These are phyloP conservation scores for Leccinum angustisporum DNA, from an alignment of 1,284 basidiomycete genomes.

Conservation along the genomic window DNA sequence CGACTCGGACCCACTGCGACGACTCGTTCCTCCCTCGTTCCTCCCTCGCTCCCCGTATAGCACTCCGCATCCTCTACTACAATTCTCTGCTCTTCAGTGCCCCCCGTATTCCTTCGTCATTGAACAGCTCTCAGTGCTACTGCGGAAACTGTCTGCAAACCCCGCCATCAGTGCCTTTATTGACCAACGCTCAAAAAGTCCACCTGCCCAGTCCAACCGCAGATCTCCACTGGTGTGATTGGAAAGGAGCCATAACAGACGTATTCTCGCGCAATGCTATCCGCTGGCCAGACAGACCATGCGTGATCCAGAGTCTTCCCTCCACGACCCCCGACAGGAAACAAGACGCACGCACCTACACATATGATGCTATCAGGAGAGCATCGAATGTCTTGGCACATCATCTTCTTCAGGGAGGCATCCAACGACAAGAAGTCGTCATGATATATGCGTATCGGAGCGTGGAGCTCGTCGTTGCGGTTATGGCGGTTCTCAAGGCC, in stretches of 20 bases:
- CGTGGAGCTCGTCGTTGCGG: slow-evolving; percentile 95
- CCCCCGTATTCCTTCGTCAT: slow-evolving; percentile 77
- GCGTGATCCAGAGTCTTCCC: slow-evolving; percentile 80
- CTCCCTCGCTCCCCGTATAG: slow-evolving; percentile 75
- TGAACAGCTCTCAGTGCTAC: slow-evolving; percentile 82
- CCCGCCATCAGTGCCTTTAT: slow-evolving; percentile 73
- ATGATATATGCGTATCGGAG: slow-evolving; percentile 99
- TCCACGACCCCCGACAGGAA: slow-evolving; percentile 39
- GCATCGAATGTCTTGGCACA: slow-evolving; percentile 93
- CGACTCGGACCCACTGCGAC: slow-evolving; percentile 42
- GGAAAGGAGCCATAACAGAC: slow-evolving; percentile 94
- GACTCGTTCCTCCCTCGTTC: slow-evolving; percentile 68
- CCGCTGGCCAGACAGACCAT: slow-evolving; percentile 74
- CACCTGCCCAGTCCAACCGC: slow-evolving; percentile 84
- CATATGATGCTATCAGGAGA: slow-evolving; percentile 80
- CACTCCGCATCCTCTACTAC: slow-evolving; percentile 91
- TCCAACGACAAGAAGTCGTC: slow-evolving; percentile 94
- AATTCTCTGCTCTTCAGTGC: slow-evolving; percentile 94
- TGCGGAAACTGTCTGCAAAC: slow-evolving; percentile 71
- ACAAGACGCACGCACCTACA: slow-evolving; percentile 65
- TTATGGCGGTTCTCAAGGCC: slow-evolving; percentile 95
- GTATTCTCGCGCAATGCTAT: slow-evolving; percentile 86
- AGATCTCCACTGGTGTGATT: slow-evolving; percentile 96
- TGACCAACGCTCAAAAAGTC: slow-evolving; percentile 71
- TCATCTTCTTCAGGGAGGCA: slow-evolving; percentile 81